Evolutionary conservation across 306 rosid genomes (phyloP).

Genomic region (Cicer judaicum): DNA sequence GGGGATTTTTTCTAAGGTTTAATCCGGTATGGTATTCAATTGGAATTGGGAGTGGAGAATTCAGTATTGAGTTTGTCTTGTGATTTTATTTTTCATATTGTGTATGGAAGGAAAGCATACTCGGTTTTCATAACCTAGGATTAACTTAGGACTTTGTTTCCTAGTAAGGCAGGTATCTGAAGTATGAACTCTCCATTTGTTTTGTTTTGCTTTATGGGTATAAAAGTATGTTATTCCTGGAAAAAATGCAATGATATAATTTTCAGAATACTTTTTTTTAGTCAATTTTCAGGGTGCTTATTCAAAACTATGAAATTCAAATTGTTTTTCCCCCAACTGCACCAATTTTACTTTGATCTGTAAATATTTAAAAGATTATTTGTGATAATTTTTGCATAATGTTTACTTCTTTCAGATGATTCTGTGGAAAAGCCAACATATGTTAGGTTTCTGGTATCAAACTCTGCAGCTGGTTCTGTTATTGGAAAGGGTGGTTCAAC

Average conservation of each 20-base stretch:
- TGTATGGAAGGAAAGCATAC: constrained; percentile 7
- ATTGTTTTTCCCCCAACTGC: neutral
- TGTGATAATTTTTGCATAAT: constrained; percentile 30
- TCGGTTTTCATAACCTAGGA: neutral
- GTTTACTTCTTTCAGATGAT: constrained; percentile 71
- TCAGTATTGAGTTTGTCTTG: constrained; percentile 25
- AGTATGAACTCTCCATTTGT: constrained; percentile 17
- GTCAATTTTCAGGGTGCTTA: constrained; percentile 20
- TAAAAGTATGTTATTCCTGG: constrained; percentile 14
- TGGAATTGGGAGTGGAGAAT: neutral
- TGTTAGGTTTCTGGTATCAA: constrained; percentile 92
- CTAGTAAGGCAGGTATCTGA: neutral
- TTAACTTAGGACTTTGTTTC: constrained; percentile 14
- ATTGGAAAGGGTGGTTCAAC: constrained; percentile 99
- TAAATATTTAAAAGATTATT: constrained; percentile 24
- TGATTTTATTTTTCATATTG: constrained; percentile 1
- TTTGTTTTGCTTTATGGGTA: constrained; percentile 18
- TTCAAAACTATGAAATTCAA: constrained; percentile 17
- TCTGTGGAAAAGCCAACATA: constrained; percentile 82
- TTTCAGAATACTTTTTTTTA: neutral
- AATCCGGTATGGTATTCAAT: neutral
- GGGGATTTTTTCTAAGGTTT: constrained; percentile 5
- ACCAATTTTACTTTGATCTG: constrained; percentile 20
- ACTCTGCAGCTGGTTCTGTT: constrained; percentile 99
- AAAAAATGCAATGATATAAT: neutral